Conservation (phyloP, 306 rosid species). For the Myrica gale region DNA sequence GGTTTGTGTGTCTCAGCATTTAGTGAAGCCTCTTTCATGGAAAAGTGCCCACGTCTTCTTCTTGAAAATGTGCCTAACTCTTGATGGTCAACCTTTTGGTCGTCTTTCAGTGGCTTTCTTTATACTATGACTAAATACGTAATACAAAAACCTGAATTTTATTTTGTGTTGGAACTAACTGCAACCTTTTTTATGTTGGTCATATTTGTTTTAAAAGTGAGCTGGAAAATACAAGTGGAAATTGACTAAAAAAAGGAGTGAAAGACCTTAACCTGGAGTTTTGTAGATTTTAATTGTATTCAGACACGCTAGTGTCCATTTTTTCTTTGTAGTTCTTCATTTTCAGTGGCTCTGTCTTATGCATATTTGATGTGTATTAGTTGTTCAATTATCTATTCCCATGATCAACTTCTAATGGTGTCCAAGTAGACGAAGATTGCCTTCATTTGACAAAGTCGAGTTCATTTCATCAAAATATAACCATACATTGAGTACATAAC, state of each 20-base stretch:
- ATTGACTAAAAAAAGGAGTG: background rate
- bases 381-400: background rate
- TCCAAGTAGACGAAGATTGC: too few relatives aligned
- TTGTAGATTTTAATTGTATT: background rate
- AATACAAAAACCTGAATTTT: background rate
- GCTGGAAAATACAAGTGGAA: background rate
- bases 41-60: background rate
- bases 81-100: background rate
- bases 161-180: too few relatives aligned
- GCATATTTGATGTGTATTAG: background rate
- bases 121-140: background rate
- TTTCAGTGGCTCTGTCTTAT: background rate
- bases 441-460: too few relatives aligned
- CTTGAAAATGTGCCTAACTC: background rate
- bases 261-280: background rate
- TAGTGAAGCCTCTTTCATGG: background rate
- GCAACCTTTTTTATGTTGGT: background rate
- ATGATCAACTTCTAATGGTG: background rate
- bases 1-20: background rate
- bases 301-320: too few relatives aligned
- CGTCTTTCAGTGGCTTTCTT: background rate
- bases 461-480: too few relatives aligned
- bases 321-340: too few relatives aligned
- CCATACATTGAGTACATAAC: too few relatives aligned
- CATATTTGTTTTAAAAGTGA: background rate